Evolutionary conservation across 2,329 filamentous ascomycete species (phyloP), one percentile per base, ranked within the genome.

Genomic region (Calonectria henricotiae): DNA sequence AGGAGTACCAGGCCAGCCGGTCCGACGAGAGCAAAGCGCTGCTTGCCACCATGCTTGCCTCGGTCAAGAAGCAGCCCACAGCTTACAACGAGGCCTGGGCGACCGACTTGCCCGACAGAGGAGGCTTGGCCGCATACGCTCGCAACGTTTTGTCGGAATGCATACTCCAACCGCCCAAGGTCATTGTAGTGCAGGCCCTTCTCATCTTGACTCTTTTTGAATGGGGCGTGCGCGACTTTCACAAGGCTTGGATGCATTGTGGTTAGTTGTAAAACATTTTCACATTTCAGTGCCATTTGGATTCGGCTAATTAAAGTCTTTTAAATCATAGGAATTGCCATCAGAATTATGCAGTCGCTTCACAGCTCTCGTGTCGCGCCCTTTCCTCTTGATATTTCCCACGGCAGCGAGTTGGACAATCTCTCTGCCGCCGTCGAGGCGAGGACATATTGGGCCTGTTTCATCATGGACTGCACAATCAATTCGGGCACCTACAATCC

Each of bases 401-500:
- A 73, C 3, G 69, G 64, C 1, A 67, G 41, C 15, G 70, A 76
- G 9, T 27, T 54, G 2, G 73, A 71, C 1, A 55, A 67, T 3
- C 65, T 76, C 5, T 67, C 75, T 0, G 72, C 76, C 0, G 79
- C 81, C 0, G 79, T 82, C 4, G 79, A 84, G 43, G 83, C 82
- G 2, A 74, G 84, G 1, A 85, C 84, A 0, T 85, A 84, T 49
- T 86, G 85, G 85, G 81, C 81, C 0, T 86, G 84, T 70, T 85
- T 85, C 64, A 81, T 86, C 35, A 82, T 86, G 78, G 84, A 85
- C 67, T 82, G 84, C 11, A 81, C 85, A 62, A 79, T 86, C 43
- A 83, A 83, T 43, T 85, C 83, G 1, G 83, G 83, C 0, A 84
- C 80, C 0, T 83, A 83, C 27, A 82, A 82, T 8, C 80, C 81